Conservation (phyloP, 2,329 filamentous ascomycete species). For the Phaeoacremonium minimum region DNA sequence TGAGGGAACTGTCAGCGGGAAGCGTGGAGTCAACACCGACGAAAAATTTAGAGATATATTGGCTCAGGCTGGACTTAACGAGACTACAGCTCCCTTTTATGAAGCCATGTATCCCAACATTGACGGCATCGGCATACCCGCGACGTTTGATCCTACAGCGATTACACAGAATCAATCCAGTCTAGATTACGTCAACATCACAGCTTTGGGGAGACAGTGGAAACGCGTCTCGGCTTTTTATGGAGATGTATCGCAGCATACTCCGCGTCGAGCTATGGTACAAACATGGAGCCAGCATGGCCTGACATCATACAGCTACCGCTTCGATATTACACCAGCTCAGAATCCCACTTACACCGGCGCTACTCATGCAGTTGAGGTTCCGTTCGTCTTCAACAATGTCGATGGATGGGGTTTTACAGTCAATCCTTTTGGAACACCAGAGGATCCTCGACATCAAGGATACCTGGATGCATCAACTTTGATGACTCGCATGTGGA, state of each 20-base stretch:
- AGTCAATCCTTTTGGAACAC: neutral
- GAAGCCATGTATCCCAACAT: neutral
- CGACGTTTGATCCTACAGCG: neutral
- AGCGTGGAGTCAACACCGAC: neutral
- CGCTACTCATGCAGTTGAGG: slow-evolving; percentile 5
- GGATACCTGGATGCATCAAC: slow-evolving; percentile 4
- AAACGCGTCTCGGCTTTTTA: neutral
- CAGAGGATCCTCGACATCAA: neutral
- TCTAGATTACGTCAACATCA: neutral
- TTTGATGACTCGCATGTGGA: slow-evolving; percentile 12
- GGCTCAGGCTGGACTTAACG: neutral
- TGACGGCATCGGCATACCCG: neutral
- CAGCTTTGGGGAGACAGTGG: neutral
- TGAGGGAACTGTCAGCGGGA: slow-evolving; percentile 15
- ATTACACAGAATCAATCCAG: too few species aligned
- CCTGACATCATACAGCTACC: neutral
- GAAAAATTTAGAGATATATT: too few species aligned
- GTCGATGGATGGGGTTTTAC: slow-evolving; percentile 3
- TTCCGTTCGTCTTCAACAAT: slow-evolving; percentile 11
- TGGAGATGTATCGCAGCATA: neutral
- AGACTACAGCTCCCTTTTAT: neutral
- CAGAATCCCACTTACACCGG: neutral
- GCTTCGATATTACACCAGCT: neutral
- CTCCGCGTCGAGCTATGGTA: neutral
- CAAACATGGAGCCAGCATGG: neutral